These are phyloP conservation scores for Agrocybe chaxingu DNA, from an alignment of 768 basidiomycete species.

Conservation along the genomic window DNA sequence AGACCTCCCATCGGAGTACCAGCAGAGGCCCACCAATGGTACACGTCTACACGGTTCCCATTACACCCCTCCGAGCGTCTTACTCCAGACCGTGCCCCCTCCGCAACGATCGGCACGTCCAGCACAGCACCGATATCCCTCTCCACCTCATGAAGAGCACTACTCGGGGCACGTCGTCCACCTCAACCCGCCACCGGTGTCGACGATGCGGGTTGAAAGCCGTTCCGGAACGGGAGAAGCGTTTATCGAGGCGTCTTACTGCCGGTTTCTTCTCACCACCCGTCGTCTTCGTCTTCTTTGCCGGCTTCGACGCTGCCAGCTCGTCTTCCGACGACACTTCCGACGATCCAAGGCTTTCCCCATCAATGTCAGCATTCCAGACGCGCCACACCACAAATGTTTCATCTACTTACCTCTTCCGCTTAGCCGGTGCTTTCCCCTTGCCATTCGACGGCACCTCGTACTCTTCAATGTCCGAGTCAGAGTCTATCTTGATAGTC, in stretches of 20 bases:
- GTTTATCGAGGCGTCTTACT: conserved; percentile 28
- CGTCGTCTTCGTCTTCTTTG: conserved; percentile 31
- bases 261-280: conserved; percentile 15
- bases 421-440: conserved; percentile 39
- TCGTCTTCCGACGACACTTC: conserved; percentile 10
- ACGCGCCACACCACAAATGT: not conserved
- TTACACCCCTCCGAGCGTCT: not conserved
- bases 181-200: not conserved
- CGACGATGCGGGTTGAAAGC: conserved; percentile 2
- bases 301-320: conserved; percentile 12
- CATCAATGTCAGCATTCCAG: not conserved
- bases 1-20: too few species aligned
- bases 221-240: not conserved
- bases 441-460: conserved; percentile 22
- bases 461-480: conserved; percentile 26
- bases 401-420: conserved; percentile 54
- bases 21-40: too few species aligned
- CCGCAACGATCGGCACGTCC: not conserved
- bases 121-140: conserved; percentile 5
- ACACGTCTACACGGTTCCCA: not conserved
- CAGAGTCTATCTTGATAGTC: conserved; percentile 20
- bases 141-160: conserved; percentile 7
- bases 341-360: conserved; percentile 8
- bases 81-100: not conserved
- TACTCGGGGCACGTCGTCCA: not conserved